A percentile compares a stretch with the other conserved stretches of the same genome.
These are phyloP conservation scores for Spizellomyces punctatus DNA, from an alignment of 192 early-diverging fungal species.

Conservation along the genomic window DNA sequence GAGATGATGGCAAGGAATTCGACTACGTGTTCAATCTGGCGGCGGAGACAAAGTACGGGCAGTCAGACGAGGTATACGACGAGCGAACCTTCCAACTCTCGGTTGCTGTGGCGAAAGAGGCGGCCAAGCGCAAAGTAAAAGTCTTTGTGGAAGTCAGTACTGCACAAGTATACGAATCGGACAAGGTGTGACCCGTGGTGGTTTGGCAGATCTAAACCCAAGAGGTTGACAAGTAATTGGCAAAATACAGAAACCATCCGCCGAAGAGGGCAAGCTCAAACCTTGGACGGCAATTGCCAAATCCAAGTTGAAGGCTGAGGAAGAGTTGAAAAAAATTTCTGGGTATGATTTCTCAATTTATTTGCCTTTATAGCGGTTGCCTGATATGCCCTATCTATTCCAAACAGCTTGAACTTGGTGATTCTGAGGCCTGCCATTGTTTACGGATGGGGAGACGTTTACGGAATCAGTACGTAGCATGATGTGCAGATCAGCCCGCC, in stretches of 20 bases:
- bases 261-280: conserved; percentile 72
- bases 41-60: conserved; percentile 93
- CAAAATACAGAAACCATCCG: conserved; percentile 53
- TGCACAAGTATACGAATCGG: conserved; percentile 86
- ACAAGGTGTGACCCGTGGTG: conserved; percentile 51
- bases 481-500: too few relatives aligned
- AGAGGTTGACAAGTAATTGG: not conserved
- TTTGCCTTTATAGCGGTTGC: not conserved
- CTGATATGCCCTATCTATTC: not conserved
- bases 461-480: conserved; percentile 70
- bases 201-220: not conserved
- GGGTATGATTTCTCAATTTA: conserved; percentile 46
- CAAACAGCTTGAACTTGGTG: conserved; percentile 69
- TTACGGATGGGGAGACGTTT: conserved; percentile 81
- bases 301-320: conserved; percentile 73
- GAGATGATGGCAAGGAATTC: conserved; percentile 68
- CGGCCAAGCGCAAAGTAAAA: conserved; percentile 71
- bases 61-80: conserved; percentile 81
- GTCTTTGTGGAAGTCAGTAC: conserved; percentile 87
- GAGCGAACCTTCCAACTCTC: conserved; percentile 76
- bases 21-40: conserved; percentile 96
- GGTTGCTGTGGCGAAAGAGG: conserved; percentile 79
- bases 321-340: conserved; percentile 75
- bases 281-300: conserved; percentile 82
- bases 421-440: conserved; percentile 86